phyloP scores from a whole-genome alignment of 1,284 basidiomycete genomes.

The Moesziomyces sp. region DNA sequence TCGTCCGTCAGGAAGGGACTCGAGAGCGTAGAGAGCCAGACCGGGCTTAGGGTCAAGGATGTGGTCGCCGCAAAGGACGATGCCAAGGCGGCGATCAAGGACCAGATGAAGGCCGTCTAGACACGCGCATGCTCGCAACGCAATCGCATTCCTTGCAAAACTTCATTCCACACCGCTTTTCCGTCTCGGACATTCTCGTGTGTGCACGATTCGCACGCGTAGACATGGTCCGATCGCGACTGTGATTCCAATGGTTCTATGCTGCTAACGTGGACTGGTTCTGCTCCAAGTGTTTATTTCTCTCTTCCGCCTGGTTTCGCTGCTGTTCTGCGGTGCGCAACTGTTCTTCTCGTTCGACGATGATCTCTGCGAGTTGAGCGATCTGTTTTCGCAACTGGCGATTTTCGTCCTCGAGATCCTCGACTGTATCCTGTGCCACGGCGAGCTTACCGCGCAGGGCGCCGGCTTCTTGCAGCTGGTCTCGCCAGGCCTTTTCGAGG shows the following conservation, averaged over 20 bases:
- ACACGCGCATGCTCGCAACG: neutral
- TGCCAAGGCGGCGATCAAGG: constrained; percentile 29
- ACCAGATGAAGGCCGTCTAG: constrained; percentile 48
- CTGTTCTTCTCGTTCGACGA: constrained; percentile 35
- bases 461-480: constrained; percentile 41
- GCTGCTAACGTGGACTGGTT: too few species aligned
- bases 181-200: too few species aligned
- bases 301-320: too few species aligned
- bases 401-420: constrained; percentile 48
- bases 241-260: too few species aligned
- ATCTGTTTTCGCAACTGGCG: constrained; percentile 33
- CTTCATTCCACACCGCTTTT: too few species aligned
- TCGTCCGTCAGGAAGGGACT: constrained; percentile 40
- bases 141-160: too few species aligned
- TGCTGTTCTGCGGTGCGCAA: neutral
- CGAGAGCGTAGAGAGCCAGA: constrained; percentile 51
- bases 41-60: constrained; percentile 53
- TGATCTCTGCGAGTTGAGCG: constrained; percentile 28
- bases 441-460: constrained; percentile 16
- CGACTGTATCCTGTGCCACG: constrained; percentile 30
- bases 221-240: too few species aligned
- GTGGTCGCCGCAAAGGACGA: constrained; percentile 27
- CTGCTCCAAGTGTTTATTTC: too few species aligned
- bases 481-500: constrained; percentile 37
- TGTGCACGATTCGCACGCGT: too few species aligned